Percentiles rank a stretch among this genome's conserved stretches.
Evolutionary conservation across 805 yeast genomes (phyloP).

Genomic region (Metschnikowia matae): DNA sequence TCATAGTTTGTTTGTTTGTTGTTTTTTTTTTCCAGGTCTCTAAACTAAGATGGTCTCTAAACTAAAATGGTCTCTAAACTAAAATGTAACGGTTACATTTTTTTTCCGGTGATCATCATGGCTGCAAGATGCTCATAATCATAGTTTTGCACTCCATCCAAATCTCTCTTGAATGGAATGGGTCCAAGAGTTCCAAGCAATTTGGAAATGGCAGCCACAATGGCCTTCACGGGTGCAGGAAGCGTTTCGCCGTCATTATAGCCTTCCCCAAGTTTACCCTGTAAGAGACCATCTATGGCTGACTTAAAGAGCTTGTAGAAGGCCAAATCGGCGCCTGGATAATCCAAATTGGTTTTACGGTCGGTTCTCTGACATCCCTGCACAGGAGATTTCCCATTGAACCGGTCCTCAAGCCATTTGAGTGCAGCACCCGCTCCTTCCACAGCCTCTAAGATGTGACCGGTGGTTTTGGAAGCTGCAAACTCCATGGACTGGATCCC

Average conservation of each 20-base stretch:
- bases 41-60: too few relatives aligned
- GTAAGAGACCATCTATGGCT: not conserved
- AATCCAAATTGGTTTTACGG: constrained; percentile 11
- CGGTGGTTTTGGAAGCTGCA: constrained; percentile 20
- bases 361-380: constrained; percentile 9
- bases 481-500: constrained; percentile 28
- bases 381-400: constrained; percentile 9
- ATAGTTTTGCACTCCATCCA: not conserved
- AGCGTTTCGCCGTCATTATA: not conserved
- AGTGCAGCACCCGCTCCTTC: constrained; percentile 13
- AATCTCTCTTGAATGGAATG: constrained; percentile 5
- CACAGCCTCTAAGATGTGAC: constrained; percentile 23
- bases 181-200: constrained; percentile 6
- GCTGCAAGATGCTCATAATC: not conserved
- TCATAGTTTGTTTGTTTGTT: too few relatives aligned
- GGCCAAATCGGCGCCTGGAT: constrained; percentile 9
- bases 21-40: too few relatives aligned
- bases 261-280: not conserved
- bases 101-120: not conserved
- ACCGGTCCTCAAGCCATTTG: constrained; percentile 12
- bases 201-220: not conserved
- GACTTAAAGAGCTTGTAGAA: constrained; percentile 1
- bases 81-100: too few relatives aligned
- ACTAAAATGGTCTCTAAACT: too few relatives aligned
- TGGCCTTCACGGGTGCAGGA: not conserved